These are phyloP conservation scores for Malassezia vespertilionis DNA, from an alignment of 1,284 basidiomycete genomes.

Conservation along the genomic window DNA sequence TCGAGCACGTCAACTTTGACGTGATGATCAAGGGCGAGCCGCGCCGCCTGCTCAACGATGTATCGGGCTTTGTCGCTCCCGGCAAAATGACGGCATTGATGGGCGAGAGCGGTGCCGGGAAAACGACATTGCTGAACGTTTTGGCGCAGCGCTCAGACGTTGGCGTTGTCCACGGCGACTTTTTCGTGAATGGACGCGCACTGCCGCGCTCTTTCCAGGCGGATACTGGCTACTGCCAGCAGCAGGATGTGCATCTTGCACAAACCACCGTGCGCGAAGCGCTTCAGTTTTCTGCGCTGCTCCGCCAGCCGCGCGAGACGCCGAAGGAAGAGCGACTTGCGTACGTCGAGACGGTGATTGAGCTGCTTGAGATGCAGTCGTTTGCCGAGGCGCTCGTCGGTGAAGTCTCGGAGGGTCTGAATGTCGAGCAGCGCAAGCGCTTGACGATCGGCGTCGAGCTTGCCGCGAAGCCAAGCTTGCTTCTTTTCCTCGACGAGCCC, in stretches of 20 bases:
- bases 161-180: slow-evolving; percentile 28
- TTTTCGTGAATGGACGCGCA: slow-evolving; percentile 22
- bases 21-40: slow-evolving; percentile 28
- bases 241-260: slow-evolving; percentile 32
- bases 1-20: slow-evolving; percentile 30
- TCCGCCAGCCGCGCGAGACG: slow-evolving; percentile 29
- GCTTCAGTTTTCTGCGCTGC: slow-evolving; percentile 31
- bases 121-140: slow-evolving; percentile 37
- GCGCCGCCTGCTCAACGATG: slow-evolving; percentile 46
- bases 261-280: slow-evolving; percentile 33
- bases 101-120: slow-evolving; percentile 40
- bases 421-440: slow-evolving; percentile 36
- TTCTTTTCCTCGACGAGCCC: slow-evolving; percentile 43
- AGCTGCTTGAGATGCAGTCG: slow-evolving; percentile 32
- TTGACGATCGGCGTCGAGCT: slow-evolving; percentile 39
- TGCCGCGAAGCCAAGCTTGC: slow-evolving; percentile 31
- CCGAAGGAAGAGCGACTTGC: slow-evolving; percentile 26
- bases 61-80: slow-evolving; percentile 43
- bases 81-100: slow-evolving; percentile 38
- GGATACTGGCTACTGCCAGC: slow-evolving; percentile 31
- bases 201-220: slow-evolving; percentile 32
- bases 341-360: slow-evolving; percentile 32
- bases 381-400: slow-evolving; percentile 36
- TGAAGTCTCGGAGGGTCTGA: slow-evolving; percentile 25
- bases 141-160: slow-evolving; percentile 28